A percentile compares a stretch with the other conserved stretches of the same genome.
Conservation (phyloP, 768 basidiomycete species). For the Mycena epipterygia region DNA sequence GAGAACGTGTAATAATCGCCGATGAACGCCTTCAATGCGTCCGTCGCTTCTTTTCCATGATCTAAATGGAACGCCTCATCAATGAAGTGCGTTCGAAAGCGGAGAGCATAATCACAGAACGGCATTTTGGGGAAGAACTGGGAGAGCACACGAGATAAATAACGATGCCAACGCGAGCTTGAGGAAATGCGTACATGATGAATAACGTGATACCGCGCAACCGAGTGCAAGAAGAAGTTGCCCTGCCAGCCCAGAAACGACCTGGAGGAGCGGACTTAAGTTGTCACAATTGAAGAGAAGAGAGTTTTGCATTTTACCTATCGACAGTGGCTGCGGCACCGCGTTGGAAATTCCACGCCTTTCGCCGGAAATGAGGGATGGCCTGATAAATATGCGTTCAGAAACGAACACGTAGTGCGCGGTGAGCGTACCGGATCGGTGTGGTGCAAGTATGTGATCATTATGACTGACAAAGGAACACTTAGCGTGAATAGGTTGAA, state of each 20-base stretch:
- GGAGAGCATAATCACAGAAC: slow-evolving; percentile 48
- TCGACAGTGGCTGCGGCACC: slow-evolving; percentile 65
- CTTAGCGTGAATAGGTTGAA: not conserved
- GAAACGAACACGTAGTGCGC: not conserved
- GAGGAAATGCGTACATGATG: slow-evolving; percentile 61
- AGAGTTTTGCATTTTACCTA: slow-evolving; percentile 7
- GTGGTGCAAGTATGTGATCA: slow-evolving; percentile 73
- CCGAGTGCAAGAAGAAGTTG: slow-evolving; percentile 65
- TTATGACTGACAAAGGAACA: slow-evolving; percentile 43
- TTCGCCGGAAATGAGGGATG: slow-evolving; percentile 62
- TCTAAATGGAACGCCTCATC: slow-evolving; percentile 8
- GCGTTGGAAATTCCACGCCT: slow-evolving; percentile 60
- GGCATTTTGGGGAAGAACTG: slow-evolving; percentile 75
- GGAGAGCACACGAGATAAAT: slow-evolving; percentile 13
- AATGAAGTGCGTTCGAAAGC: not conserved
- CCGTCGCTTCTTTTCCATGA: slow-evolving; percentile 46
- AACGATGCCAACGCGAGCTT: not conserved
- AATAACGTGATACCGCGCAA: slow-evolving; percentile 74
- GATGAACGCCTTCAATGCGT: slow-evolving; percentile 44
- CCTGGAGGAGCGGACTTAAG: slow-evolving; percentile 28
- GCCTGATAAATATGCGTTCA: not conserved
- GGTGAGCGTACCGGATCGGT: slow-evolving; percentile 58
- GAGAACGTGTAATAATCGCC: slow-evolving; percentile 47
- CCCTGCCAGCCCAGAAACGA: slow-evolving; percentile 63
- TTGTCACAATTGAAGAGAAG: not conserved